Evolutionary conservation across 2,329 filamentous ascomycete species (phyloP).

Genomic region (Aphanoascus verrucosus): DNA sequence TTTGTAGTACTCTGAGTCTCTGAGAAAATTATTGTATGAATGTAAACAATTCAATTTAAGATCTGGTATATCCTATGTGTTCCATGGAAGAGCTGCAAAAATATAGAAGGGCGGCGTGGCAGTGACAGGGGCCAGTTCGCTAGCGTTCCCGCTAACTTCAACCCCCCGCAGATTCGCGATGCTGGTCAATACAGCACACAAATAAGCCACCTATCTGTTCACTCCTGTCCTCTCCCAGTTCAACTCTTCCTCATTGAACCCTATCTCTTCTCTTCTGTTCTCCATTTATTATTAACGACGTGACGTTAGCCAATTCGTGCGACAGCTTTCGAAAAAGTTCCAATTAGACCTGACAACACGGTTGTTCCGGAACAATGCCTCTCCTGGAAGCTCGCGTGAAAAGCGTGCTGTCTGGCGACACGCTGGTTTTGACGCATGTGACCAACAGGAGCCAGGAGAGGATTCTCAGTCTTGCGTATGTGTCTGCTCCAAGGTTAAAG

Average conservation of each 20-base stretch:
- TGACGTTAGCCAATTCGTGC: not conserved
- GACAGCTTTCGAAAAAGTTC: no score
- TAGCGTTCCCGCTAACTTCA: not conserved
- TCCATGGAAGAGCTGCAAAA: no score
- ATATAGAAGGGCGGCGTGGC: not conserved
- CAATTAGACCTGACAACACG: no score
- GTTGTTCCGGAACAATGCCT: constrained; percentile 25
- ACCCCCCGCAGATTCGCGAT: not conserved
- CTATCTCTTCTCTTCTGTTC: not conserved
- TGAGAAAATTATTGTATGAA: not conserved
- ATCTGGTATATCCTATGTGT: no score
- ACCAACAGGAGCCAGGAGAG: constrained; percentile 75
- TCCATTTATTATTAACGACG: not conserved
- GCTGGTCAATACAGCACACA: constrained; percentile 2
- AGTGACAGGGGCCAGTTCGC: not conserved
- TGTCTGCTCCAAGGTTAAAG: constrained; percentile 74
- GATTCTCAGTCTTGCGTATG: constrained; percentile 80
- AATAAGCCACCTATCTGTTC: constrained; percentile 5
- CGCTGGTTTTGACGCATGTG: constrained; percentile 69
- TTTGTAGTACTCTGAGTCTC: no score
- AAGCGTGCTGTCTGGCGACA: constrained; percentile 88
- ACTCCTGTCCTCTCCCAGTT: not conserved
- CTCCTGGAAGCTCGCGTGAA: constrained; percentile 64
- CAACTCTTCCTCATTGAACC: not conserved
- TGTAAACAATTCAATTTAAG: not conserved